These are phyloP conservation scores for Lentithecium fluviatile DNA, from an alignment of 495 filamentous ascomycete species.

Conservation along the genomic window DNA sequence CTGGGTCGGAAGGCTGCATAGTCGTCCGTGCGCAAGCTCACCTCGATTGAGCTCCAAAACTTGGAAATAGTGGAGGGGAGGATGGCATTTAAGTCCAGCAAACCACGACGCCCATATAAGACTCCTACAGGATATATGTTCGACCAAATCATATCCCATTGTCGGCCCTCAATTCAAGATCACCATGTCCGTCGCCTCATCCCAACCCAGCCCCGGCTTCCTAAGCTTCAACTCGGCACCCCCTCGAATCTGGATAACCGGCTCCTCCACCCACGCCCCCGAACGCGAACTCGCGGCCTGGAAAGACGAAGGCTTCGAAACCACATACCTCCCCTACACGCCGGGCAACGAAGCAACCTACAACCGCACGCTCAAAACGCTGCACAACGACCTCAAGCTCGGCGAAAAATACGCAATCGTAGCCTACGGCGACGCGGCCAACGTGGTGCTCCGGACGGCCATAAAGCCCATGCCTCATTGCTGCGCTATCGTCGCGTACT, in stretches of 20 bases:
- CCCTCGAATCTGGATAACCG: slow-evolving; percentile 19
- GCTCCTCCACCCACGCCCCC: slow-evolving; percentile 8
- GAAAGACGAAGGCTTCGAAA: slow-evolving; percentile 33
- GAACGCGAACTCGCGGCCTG: slow-evolving; percentile 14
- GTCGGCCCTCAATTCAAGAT: not conserved
- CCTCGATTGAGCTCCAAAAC: too few relatives aligned
- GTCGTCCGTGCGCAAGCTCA: too few relatives aligned
- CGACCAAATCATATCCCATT: not conserved
- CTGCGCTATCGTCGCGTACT: slow-evolving; percentile 60
- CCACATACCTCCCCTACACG: slow-evolving; percentile 30
- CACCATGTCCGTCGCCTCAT: slow-evolving; percentile 5
- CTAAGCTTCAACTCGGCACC: slow-evolving; percentile 21
- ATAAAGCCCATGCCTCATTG: slow-evolving; percentile 51
- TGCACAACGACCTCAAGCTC: slow-evolving; percentile 35
- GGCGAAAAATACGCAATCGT: slow-evolving; percentile 41
- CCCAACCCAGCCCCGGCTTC: slow-evolving; percentile 21
- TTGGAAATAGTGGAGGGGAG: too few relatives aligned
- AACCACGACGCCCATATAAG: too few relatives aligned
- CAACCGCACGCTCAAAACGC: slow-evolving; percentile 16
- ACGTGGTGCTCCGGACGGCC: slow-evolving; percentile 56
- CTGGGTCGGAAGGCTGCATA: too few relatives aligned
- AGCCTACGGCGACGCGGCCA: slow-evolving; percentile 56
- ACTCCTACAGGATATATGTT: not conserved
- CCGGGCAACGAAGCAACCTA: slow-evolving; percentile 17
- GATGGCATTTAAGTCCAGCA: too few relatives aligned